Base-by-base conservation (phyloP, 2,329 filamentous ascomycete species). In the Ophidiomyces ophidiicola region DNA sequence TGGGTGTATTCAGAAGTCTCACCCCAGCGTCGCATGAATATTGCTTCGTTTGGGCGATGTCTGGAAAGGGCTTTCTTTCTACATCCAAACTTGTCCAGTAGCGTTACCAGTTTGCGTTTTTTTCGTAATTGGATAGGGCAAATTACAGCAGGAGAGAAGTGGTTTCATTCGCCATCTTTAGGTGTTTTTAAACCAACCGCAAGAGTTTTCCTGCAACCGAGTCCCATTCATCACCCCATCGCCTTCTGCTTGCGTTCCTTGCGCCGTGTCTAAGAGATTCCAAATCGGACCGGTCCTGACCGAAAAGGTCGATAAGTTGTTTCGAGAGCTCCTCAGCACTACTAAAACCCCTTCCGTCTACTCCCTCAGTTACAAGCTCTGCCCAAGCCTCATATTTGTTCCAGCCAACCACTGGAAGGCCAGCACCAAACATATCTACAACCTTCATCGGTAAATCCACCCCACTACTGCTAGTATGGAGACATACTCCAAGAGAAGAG, bases 391-490 rank as follows among this genome's bases (percentile, higher is more conserved):
- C 78, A 54, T 93, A 98, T 2, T 73, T 72, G 18, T 74, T 75
- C 70, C 90, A 96, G 3, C 86, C 88, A 0, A 80, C 78, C 0
- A 98, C 90, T 0, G 90, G 90, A 19, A 98, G 66, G 0, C 88
- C 90, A 0, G 87, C 82, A 2, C 90, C 90, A 57, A 98, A 96
- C 87, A 98, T 94, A 57, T 98, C 90, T 10, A 98, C 87, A 1
- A 98, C 86, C 63, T 98, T 98, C 90, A 98, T 98, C 0, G 90
- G 90, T 14, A 98, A 67, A 60, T 98, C 90, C 0, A 98, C 86
- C 1, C 90, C 90, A 2, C 85, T 94, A 48, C 82, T 92, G 10
- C 86, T 94, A 48, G 77, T 94, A 63, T 98, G 90, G 18, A 98
- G 67, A 41, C 84, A 93, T 17, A 98, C 76, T 6, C 90, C 90